Evolutionary conservation across 2,329 filamentous ascomycete species (phyloP), one percentile per base, ranked within the genome.

Genomic region (Allantophomopsis cytisporea): DNA sequence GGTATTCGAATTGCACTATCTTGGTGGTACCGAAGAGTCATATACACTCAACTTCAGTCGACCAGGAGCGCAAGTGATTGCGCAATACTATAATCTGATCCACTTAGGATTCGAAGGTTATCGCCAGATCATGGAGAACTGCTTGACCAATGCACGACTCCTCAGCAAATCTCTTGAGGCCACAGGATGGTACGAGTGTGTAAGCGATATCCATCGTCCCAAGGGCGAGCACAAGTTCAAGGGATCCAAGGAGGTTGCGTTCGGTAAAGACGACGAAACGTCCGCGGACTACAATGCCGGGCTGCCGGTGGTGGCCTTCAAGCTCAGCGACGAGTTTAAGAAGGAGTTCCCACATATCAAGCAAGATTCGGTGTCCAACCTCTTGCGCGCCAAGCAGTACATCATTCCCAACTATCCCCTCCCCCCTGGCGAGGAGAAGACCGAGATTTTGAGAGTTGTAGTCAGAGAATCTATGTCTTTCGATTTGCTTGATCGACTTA

Each of bases 1-100:
- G 5, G 67, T 83, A 45, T 84, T 84, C 54, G 74, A 83, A 54
- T 64, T 84, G 14, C 74, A 68, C 41, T 84, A 84, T 50, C 68
- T 84, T 0, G 80, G 80, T 31, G 76, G 78, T n/a, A 80, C 75
- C 0, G 77, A 83, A 49, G 69, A 80, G 51, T 76, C 73, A 2
- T 84, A 75, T 57, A 83, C 78, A 0, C 65, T 84, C 15, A 84
- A 83, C 59, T 84, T 84, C 60, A 82, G 76, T 1, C 71, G 80
- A 1, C 78, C 79, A 0, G 80, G 78, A 3, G 73, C 75, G 0
- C 80, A 83, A 44, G 65, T 84, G 41, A 75, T 83, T 43, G 77
- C 69, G 0, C 80, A 84, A 52, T 84, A 84, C 57, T 84, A 75
- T 59, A 83, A 84, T 48, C 62, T 84, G 11, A 76, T 84, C 43